A percentile compares a stretch with the other conserved stretches of the same genome.
These are phyloP conservation scores for Nasturtium officinale DNA, from an alignment of 345 rosid genomes.

Conservation along the genomic window DNA sequence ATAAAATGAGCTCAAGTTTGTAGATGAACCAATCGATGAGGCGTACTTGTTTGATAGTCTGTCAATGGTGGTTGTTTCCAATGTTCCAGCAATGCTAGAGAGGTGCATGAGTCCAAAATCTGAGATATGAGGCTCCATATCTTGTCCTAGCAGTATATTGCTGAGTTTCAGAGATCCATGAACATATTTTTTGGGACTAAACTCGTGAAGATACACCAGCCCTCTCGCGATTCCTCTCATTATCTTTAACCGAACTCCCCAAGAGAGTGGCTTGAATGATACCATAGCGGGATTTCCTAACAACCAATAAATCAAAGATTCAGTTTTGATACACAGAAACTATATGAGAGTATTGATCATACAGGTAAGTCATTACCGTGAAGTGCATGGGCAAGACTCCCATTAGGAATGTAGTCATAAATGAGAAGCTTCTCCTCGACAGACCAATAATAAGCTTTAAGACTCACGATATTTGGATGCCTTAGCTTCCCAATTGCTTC, in stretches of 20 bases:
- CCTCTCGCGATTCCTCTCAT: constrained; percentile 79
- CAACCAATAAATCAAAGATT: neutral
- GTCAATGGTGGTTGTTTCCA: constrained; percentile 62
- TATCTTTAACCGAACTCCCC: constrained; percentile 76
- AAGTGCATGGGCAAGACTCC: constrained; percentile 78
- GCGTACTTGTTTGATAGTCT: constrained; percentile 49
- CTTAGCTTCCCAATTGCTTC: constrained; percentile 92
- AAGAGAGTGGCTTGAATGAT: constrained; percentile 65
- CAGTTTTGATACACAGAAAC: constrained; percentile 22
- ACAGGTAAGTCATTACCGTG: constrained; percentile 56
- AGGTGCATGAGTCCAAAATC: constrained; percentile 93
- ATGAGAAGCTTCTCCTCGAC: constrained; percentile 92
- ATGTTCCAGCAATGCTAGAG: constrained; percentile 76
- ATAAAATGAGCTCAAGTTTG: constrained; percentile 61
- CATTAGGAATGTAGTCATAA: constrained; percentile 78
- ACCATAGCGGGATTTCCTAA: constrained; percentile 73
- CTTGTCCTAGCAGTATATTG: constrained; percentile 69
- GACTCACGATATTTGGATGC: constrained; percentile 81
- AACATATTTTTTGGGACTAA: constrained; percentile 86
- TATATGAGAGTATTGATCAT: neutral
- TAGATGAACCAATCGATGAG: constrained; percentile 49
- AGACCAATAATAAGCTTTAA: constrained; percentile 94
- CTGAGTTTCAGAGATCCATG: constrained; percentile 88
- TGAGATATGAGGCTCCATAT: constrained; percentile 76
- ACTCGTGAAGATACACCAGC: constrained; percentile 80